Base-by-base conservation (phyloP, 1,139 yeast genomes). In the Candida freyschussii region DNA sequence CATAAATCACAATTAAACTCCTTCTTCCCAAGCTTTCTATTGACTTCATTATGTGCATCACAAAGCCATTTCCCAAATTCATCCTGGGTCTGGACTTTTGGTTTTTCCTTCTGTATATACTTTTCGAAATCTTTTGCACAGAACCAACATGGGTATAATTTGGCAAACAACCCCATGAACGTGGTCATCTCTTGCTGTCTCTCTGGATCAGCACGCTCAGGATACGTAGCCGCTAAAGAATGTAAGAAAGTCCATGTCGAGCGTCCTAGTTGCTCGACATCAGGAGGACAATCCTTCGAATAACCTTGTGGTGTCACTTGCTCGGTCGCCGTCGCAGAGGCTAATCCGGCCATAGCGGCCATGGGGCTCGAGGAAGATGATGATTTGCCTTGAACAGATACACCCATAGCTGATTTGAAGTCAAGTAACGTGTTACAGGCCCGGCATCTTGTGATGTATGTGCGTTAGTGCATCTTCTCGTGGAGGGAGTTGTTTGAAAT, bases 231-330 rank as follows among this genome's bases (percentile, higher is more conserved):
- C 0, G 97, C 96, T 41, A 89, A 72, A 0, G 95, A 72, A 52
- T 91, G 99, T 27, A 91, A 65, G 28, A 91, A 69, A 1, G 95
- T 86, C 99, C 99, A 91, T 4, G 96, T 78, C 0, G 95, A 75
- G 34, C 78, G 67, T 1, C 99, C 99, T 7, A 91, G 61, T 40
- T 70, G 68, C 33, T 72, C 81, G 9, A 83, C 93, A 60, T 87
- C 97, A 0, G 97, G 91, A 1, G 98, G 98, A 41, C 84, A 78
- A 25, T 72, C 79, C 31, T 65, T 65, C 5, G 65, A 45, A 32
- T 64, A 62, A 5, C 35, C 38, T 7, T 29, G 16, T 9, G 45
- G 34, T n/a, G 44, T 40, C n/a, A 39, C 30, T 4, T 42, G 32
- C 6, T 44, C 39, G 14, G 46, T 37, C 16, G 45, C 29, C 17